Evolutionary conservation across 2,329 filamentous ascomycete species (phyloP), one percentile per base, ranked within the genome.

Genomic region (Pseudogymnoascus sp.): DNA sequence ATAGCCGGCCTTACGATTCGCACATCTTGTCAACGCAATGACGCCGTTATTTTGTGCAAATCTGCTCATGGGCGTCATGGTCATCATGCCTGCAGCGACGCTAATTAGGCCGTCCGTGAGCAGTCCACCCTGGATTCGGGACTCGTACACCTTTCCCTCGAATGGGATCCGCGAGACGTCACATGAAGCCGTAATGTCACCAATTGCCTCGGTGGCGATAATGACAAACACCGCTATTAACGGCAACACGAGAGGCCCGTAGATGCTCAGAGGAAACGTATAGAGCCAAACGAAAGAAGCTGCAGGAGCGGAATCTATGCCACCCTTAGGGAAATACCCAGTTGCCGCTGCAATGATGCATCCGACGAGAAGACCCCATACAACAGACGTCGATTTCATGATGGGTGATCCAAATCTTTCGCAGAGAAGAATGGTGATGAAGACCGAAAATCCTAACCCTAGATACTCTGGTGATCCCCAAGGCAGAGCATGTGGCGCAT

Each of bases 11-110:
- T 86, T 88, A 62, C 90, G 84, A 74, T 91, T 93, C 0, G 90
- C 90, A 73, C 90, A 93, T 14, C 89, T 82, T 0, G 90, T 95
- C 53, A 95, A 79, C 0, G 90, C 88, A 65, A 95, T 93, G 61
- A 93, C 89, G 38, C 90, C 90, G 73, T 93, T 93, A 77, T 93
- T 93, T 74, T 93, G 89, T 0, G 90, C 90, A 68, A 93, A 93
- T 0, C 86, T 88, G 1, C 85, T 87, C 84, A 92, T 90, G 33
- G 90, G 89, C 0, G 89, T 89, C 68, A 91, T 89, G 61, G 90
- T 93, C 77, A 86, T 89, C 33, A 95, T 81, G 0, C 86, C 88
- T n/a, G 89, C 88, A 14, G 93, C 77, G 67, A 91, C 77, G 35
- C 90, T 89, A 70, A 90, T 91, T 61, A 92, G 68, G 0, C 89